Evolutionary conservation across 768 basidiomycete species (phyloP).

Genomic region (Coprinopsis marcescibilis): DNA sequence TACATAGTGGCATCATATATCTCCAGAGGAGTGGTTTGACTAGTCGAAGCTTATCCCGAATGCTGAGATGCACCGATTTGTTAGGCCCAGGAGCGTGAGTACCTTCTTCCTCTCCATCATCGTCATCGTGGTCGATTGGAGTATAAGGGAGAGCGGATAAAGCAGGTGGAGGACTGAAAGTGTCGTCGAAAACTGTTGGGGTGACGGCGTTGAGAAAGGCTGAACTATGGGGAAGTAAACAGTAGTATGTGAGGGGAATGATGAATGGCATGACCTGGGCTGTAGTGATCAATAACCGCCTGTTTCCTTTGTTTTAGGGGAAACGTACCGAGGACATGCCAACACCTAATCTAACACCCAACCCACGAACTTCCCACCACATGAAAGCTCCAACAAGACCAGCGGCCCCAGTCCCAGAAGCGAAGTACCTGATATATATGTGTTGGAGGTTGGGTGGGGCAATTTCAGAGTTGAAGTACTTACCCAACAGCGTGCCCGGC

Average conservation of each 20-base stretch:
- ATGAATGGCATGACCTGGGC: conserved; percentile 76
- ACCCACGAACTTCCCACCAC: conserved; percentile 88
- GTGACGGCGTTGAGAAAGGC: conserved; percentile 41
- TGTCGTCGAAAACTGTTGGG: conserved; percentile 32
- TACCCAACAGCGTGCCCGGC: conserved; percentile 81
- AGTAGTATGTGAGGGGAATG: conserved; percentile 71
- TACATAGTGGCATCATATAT: conserved; percentile 93
- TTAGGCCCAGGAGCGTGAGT: conserved; percentile 31
- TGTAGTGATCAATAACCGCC: conserved; percentile 4
- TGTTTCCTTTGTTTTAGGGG: background rate
- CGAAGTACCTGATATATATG: conserved; percentile 61
- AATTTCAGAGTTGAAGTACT: conserved; percentile 12
- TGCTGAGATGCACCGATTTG: conserved; percentile 48
- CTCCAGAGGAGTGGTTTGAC: conserved; percentile 71
- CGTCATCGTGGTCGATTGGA: conserved; percentile 37
- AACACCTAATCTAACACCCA: conserved; percentile 81
- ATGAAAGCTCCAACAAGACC: conserved; percentile 88
- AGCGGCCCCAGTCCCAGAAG: conserved; percentile 91
- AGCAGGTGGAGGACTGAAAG: conserved; percentile 23
- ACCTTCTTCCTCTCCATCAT: conserved; percentile 37
- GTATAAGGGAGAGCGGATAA: conserved; percentile 36
- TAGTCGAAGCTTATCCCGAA: conserved; percentile 73
- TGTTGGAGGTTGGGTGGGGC: background rate
- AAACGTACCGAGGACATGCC: conserved; percentile 71
- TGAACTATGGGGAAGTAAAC: conserved; percentile 64